Percentiles rank a stretch among this genome's conserved stretches.
Evolutionary conservation across 768 basidiomycete species (phyloP).

Genomic region (Mycena galericulata): DNA sequence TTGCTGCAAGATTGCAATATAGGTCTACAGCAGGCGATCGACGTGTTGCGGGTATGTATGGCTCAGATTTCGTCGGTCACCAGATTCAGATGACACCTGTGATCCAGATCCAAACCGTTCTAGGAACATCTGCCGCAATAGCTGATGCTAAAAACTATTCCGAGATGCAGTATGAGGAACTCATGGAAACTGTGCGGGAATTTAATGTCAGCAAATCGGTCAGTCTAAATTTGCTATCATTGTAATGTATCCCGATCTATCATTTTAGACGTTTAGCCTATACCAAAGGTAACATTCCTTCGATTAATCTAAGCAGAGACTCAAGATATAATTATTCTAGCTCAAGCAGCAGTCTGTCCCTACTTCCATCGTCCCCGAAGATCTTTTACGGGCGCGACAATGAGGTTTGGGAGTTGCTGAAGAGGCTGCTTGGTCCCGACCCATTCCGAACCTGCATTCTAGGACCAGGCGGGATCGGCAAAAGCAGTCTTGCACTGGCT

Average conservation of each 20-base stretch:
- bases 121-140: not conserved
- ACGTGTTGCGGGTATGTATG: constrained; percentile 2
- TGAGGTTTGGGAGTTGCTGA: not conserved
- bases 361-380: constrained; percentile 16
- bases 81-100: too few species aligned
- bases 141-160: not conserved
- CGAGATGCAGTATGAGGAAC: constrained; percentile 2
- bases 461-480: constrained; percentile 18
- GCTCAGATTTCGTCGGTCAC: not conserved
- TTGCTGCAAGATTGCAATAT: constrained; percentile 16
- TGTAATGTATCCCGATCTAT: not conserved
- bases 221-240: not conserved
- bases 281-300: not conserved
- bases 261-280: constrained; percentile 4
- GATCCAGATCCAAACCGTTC: constrained; percentile 1
- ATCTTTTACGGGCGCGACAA: constrained; percentile 21
- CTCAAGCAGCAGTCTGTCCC: constrained; percentile 12
- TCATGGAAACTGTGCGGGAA: not conserved
- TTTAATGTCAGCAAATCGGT: constrained; percentile 11
- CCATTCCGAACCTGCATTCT: constrained; percentile 4
- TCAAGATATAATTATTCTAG: not conserved
- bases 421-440: not conserved
- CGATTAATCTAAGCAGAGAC: too few species aligned
- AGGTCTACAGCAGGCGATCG: not conserved
- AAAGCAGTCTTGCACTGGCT: constrained; percentile 12